Evolutionary conservation across 2,329 filamentous ascomycete genomes (phyloP).

Genomic region (Trichoderma lentiforme): DNA sequence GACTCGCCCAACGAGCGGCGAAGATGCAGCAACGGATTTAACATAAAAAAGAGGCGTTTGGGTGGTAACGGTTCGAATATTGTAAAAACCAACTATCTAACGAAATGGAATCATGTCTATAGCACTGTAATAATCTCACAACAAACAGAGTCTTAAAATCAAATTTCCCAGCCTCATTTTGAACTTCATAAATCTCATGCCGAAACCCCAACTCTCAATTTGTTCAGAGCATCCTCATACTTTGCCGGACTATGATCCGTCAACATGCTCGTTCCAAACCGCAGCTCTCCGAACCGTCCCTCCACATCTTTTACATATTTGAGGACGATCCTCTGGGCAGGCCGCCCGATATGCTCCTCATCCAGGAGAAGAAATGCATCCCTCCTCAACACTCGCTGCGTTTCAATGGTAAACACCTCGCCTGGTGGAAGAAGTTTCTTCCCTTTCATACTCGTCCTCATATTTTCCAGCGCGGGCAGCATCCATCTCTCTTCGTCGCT

Average conservation of each 20-base stretch:
- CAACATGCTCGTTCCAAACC: slow-evolving; percentile 71
- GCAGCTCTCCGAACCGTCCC: slow-evolving; percentile 64
- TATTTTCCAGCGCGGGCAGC: slow-evolving; percentile 60
- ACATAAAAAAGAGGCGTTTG: no score
- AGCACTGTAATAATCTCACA: no score
- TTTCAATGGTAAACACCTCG: slow-evolving; percentile 72
- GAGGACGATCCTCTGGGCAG: slow-evolving; percentile 65
- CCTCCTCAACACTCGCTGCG: slow-evolving; percentile 61
- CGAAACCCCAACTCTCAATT: slow-evolving; percentile 53
- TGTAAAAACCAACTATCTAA: no score
- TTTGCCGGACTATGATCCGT: slow-evolving; percentile 71
- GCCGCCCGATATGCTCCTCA: slow-evolving; percentile 54
- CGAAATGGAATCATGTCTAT: no score
- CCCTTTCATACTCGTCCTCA: slow-evolving; percentile 66
- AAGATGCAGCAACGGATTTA: no score
- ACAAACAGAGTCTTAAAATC: no score
- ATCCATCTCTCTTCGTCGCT: slow-evolving; percentile 65
- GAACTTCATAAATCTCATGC: no score
- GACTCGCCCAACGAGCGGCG: no score
- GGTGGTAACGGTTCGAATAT: no score
- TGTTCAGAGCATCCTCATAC: slow-evolving; percentile 67
- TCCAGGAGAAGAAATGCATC: slow-evolving; percentile 56
- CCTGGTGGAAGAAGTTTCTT: slow-evolving; percentile 71
- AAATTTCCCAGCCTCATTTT: no score
- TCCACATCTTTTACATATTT: slow-evolving; percentile 71